A percentile compares a stretch with the other conserved stretches of the same genome.
These are phyloP conservation scores for Cylindrotheca closterium DNA, from an alignment of 108 stramenopile genomes.

Conservation along the genomic window DNA sequence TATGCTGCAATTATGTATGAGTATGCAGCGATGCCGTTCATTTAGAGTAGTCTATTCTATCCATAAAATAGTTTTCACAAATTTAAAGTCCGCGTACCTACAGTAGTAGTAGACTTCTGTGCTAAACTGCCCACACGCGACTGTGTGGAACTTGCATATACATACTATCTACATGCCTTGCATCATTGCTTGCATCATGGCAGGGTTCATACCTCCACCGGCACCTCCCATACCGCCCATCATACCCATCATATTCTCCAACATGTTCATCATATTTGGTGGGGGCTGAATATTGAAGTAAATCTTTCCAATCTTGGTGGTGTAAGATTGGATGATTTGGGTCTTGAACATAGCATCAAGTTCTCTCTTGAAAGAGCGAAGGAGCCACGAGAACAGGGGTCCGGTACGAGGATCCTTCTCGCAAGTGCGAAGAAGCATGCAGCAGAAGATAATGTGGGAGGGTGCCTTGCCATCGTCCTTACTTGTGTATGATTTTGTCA, in stretches of 20 bases:
- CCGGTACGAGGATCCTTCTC: slow-evolving; percentile 82
- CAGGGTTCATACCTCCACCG: slow-evolving; percentile 72
- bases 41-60: too few species aligned
- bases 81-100: too few species aligned
- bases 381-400: slow-evolving; percentile 78
- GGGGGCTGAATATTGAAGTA: slow-evolving; percentile 91
- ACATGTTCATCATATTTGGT: slow-evolving; percentile 84
- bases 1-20: too few species aligned
- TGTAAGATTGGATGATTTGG: slow-evolving; percentile 63
- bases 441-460: slow-evolving; percentile 70
- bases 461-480: slow-evolving; percentile 82
- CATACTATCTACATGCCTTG: slow-evolving; percentile 24
- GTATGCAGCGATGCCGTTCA: too few species aligned
- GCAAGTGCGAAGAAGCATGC: slow-evolving; percentile 74
- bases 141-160: neutral
- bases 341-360: slow-evolving; percentile 72
- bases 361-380: slow-evolving; percentile 75
- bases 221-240: slow-evolving; percentile 67
- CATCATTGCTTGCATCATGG: slow-evolving; percentile 82
- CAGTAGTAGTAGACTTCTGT: too few species aligned
- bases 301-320: slow-evolving; percentile 85
- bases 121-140: neutral
- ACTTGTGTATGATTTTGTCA: slow-evolving; percentile 71
- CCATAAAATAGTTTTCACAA: too few species aligned
- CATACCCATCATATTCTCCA: slow-evolving; percentile 89